Conservation (phyloP, 1,284 basidiomycete species). For the Puccinia triticina region DNA sequence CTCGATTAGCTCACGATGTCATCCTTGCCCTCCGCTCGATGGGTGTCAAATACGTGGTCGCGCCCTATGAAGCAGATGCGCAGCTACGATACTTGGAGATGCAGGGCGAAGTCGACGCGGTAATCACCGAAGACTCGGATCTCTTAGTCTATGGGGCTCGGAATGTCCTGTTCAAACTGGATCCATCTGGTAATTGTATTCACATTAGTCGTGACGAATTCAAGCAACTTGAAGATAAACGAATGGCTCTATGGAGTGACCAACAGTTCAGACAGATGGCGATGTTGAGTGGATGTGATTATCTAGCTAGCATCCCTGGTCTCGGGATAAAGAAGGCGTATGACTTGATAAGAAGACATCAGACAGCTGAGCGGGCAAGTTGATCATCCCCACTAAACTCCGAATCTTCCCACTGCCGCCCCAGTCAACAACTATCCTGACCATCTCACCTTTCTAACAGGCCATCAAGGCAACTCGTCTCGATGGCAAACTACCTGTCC, state of each 20-base stretch:
- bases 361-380: conserved; percentile 77
- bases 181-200: conserved; percentile 74
- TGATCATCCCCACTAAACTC: background rate
- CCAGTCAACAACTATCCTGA: background rate
- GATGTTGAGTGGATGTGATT: conserved; percentile 96
- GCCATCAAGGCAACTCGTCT: conserved; percentile 73
- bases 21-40: conserved; percentile 87
- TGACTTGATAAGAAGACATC: conserved; percentile 76
- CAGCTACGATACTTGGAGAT: conserved; percentile 92
- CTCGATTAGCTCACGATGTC: conserved; percentile 94
- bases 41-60: conserved; percentile 81
- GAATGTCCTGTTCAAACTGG: conserved; percentile 76
- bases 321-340: conserved; percentile 80
- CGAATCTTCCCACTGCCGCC: too few relatives aligned
- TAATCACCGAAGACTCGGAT: conserved; percentile 98
- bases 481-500: conserved; percentile 83
- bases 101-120: conserved; percentile 79
- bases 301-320: conserved; percentile 64
- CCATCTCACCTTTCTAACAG: conserved; percentile 54
- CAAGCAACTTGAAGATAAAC: conserved; percentile 72
- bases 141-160: conserved; percentile 93
- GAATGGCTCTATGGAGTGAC: conserved; percentile 84
- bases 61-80: conserved; percentile 98
- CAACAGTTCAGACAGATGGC: conserved; percentile 90
- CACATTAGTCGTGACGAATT: conserved; percentile 79